Conservation (phyloP, 768 basidiomycete species). For the Leccinum imitatum region DNA sequence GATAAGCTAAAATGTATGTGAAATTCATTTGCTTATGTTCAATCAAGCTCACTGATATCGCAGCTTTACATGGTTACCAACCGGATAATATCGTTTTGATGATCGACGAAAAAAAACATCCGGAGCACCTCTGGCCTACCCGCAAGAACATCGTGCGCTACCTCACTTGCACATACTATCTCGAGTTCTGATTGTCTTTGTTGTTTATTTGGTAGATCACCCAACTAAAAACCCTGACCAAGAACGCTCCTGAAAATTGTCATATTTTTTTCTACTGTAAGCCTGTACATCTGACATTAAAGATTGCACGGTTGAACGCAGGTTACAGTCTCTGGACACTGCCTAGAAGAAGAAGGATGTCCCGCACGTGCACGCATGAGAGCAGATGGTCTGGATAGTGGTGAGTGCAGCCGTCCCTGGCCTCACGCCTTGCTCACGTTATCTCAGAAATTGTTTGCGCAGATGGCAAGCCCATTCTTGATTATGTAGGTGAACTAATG, state of each 20-base stretch:
- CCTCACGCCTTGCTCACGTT: neutral
- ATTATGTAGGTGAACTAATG: conserved; percentile 17
- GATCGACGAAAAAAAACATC: conserved; percentile 36
- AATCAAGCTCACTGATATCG: neutral
- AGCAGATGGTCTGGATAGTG: conserved; percentile 48
- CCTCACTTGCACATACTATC: neutral
- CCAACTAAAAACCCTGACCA: conserved; percentile 42
- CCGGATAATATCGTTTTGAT: conserved; percentile 42
- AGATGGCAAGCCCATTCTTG: conserved; percentile 21
- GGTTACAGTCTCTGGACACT: conserved; percentile 16
- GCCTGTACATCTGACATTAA: conserved; percentile 3
- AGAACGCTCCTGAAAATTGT: conserved; percentile 43
- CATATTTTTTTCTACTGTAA: conserved; percentile 57
- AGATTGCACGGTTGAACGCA: neutral
- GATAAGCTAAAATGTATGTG: conserved; percentile 16
- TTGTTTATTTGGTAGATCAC: conserved; percentile 24
- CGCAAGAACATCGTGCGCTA: conserved; percentile 43
- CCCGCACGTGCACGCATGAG: conserved; percentile 35
- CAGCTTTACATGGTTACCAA: conserved; percentile 40
- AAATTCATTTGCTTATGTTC: neutral
- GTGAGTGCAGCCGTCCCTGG: conserved; percentile 26
- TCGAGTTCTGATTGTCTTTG: neutral
- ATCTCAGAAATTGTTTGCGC: conserved; percentile 22
- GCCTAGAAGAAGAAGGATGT: conserved; percentile 12
- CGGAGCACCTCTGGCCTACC: conserved; percentile 40